These are phyloP conservation scores for Aspergillus thermomutatus DNA, from an alignment of 2,329 filamentous ascomycete species.

Conservation along the genomic window DNA sequence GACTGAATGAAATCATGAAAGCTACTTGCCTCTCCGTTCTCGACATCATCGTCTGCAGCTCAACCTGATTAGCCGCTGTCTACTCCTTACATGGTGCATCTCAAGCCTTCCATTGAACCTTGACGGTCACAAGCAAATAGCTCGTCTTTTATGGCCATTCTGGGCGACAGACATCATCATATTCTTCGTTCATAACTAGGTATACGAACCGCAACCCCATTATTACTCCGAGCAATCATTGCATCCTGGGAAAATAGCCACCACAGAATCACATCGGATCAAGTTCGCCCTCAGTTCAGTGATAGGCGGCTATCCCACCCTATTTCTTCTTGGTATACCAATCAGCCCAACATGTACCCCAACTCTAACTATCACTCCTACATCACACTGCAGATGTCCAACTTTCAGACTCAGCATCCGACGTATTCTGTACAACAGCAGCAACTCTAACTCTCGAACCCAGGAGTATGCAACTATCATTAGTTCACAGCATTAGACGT, in stretches of 20 bases:
- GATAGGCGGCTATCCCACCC: neutral
- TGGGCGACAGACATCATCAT: neutral
- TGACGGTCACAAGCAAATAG: neutral
- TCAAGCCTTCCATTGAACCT: neutral
- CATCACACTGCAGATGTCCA: neutral
- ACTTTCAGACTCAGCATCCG: neutral
- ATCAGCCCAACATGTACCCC: neutral
- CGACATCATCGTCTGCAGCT: neutral
- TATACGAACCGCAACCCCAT: neutral
- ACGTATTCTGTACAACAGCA: neutral
- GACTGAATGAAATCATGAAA: neutral
- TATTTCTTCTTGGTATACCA: neutral
- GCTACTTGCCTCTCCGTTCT: neutral
- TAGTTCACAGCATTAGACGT: neutral
- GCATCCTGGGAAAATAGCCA: neutral
- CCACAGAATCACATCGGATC: neutral
- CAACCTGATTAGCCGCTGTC: neutral
- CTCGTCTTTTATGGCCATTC: neutral
- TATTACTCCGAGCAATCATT: neutral
- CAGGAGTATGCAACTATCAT: neutral
- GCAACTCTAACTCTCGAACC: neutral
- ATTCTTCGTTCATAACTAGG: neutral
- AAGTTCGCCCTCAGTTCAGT: no score
- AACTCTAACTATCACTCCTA: neutral
- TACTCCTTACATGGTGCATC: neutral